Percentiles rank a stretch among this genome's conserved stretches.
These are phyloP conservation scores for Galeopsis tetrahit DNA, from an alignment of 257 asterid genomes.

Conservation along the genomic window DNA sequence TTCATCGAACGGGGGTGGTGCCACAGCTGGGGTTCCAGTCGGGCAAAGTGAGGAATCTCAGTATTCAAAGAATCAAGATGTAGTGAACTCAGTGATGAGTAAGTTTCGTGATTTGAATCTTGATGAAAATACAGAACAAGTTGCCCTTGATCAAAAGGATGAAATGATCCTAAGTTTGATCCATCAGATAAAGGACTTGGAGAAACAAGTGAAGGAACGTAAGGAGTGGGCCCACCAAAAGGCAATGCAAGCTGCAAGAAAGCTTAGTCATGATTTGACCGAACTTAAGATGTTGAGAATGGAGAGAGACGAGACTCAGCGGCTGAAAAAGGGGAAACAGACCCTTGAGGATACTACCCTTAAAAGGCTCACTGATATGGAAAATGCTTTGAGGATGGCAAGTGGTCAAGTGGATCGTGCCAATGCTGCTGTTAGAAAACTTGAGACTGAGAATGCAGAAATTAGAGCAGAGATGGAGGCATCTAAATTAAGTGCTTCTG, in stretches of 20 bases:
- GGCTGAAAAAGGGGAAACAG: slow-evolving; percentile 76
- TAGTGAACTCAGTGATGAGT: slow-evolving; percentile 76
- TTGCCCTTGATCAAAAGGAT: slow-evolving; percentile 73
- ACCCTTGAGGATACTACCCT: slow-evolving; percentile 65
- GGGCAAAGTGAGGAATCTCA: slow-evolving; percentile 53
- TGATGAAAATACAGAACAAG: slow-evolving; percentile 68
- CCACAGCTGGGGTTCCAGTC: slow-evolving; percentile 37
- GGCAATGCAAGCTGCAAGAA: slow-evolving; percentile 97
- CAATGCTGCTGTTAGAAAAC: slow-evolving; percentile 78
- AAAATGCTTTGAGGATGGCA: slow-evolving; percentile 79
- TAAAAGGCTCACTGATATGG: slow-evolving; percentile 80
- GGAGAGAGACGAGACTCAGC: slow-evolving; percentile 88
- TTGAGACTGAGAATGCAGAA: slow-evolving; percentile 85
- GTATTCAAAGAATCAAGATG: slow-evolving; percentile 66
- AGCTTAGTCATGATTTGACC: slow-evolving; percentile 84
- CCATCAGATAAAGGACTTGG: slow-evolving; percentile 83
- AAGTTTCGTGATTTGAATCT: slow-evolving; percentile 84
- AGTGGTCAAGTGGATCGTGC: slow-evolving; percentile 87
- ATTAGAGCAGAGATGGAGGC: slow-evolving; percentile 97
- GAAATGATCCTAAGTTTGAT: slow-evolving; percentile 74
- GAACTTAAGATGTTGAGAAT: slow-evolving; percentile 84
- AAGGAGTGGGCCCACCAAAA: slow-evolving; percentile 97
- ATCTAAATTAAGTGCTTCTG: slow-evolving; percentile 87
- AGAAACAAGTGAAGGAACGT: slow-evolving; percentile 82
- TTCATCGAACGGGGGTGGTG: slow-evolving; percentile 41